These are phyloP conservation scores for Tricholoma flavovirens DNA, from an alignment of 768 basidiomycete species.

Conservation along the genomic window DNA sequence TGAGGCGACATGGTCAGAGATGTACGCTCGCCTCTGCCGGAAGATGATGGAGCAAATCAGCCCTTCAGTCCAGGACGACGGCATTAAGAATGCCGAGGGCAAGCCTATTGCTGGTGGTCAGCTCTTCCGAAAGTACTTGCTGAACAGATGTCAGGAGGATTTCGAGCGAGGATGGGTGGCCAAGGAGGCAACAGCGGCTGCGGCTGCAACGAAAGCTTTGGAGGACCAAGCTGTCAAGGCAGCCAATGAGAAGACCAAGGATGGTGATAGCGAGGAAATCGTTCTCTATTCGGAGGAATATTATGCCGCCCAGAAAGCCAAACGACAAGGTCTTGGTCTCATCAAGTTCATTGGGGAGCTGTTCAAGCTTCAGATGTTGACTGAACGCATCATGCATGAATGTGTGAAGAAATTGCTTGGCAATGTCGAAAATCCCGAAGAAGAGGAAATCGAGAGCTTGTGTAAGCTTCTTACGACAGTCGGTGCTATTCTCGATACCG, in stretches of 20 bases:
- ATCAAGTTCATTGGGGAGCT: conserved; percentile 98
- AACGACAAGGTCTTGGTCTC: conserved; percentile 93
- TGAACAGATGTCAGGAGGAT: conserved; percentile 96
- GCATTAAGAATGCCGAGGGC: conserved; percentile 74
- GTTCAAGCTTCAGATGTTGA: conserved; percentile 98
- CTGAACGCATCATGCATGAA: conserved; percentile 97
- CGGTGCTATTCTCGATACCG: conserved; percentile 74
- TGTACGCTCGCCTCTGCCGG: conserved; percentile 93
- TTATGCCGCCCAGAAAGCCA: conserved; percentile 93
- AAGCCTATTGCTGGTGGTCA: conserved; percentile 90
- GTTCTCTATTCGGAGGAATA: conserved; percentile 94
- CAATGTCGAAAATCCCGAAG: conserved; percentile 93
- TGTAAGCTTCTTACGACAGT: conserved; percentile 92
- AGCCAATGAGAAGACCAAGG: conserved; percentile 51
- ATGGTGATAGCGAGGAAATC: conserved; percentile 50
- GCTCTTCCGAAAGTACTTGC: conserved; percentile 93
- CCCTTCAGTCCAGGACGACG: conserved; percentile 81
- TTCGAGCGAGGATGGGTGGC: conserved; percentile 94
- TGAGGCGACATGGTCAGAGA: conserved; percentile 92
- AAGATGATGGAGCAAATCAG: conserved; percentile 96
- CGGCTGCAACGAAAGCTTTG: conserved; percentile 79
- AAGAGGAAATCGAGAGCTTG: conserved; percentile 95
- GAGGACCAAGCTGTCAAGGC: conserved; percentile 78
- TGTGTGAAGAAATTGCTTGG: conserved; percentile 94
- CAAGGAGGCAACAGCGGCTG: conserved; percentile 81